Conservation (phyloP, 2,329 filamentous ascomycete genomes). For the Aschersonia sp. region DNA sequence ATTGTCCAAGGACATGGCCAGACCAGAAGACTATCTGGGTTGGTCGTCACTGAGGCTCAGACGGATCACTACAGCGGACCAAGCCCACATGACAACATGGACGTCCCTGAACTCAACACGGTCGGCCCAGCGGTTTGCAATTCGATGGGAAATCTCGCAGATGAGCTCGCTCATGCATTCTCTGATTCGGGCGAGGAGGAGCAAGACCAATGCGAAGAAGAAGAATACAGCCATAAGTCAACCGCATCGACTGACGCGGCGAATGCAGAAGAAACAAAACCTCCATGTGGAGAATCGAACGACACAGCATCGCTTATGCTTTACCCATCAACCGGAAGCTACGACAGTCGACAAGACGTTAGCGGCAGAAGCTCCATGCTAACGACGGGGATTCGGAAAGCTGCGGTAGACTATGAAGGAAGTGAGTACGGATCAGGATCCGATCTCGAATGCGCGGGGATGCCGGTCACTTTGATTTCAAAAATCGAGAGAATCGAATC, state of each 20-base stretch:
- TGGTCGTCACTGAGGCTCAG: slow-evolving; percentile 33
- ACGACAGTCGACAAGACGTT: too few relatives aligned
- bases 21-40: slow-evolving; percentile 33
- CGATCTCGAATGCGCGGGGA: slow-evolving; percentile 53
- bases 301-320: too few relatives aligned
- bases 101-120: slow-evolving; percentile 28
- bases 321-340: too few relatives aligned
- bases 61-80: slow-evolving; percentile 34
- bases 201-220: slow-evolving; percentile 30
- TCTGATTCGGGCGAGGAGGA: slow-evolving; percentile 51
- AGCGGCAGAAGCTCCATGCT: too few relatives aligned
- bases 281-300: too few relatives aligned
- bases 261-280: too few relatives aligned
- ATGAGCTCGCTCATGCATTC: slow-evolving; percentile 64
- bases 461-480: slow-evolving; percentile 50
- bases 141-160: slow-evolving; percentile 63
- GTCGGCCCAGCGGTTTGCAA: slow-evolving; percentile 29
- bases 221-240: background rate
- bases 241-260: too few relatives aligned
- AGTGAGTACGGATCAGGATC: slow-evolving; percentile 62
- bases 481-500: slow-evolving; percentile 62
- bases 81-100: slow-evolving; percentile 31
- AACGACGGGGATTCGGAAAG: slow-evolving; percentile 33
- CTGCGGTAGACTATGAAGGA: slow-evolving; percentile 50
- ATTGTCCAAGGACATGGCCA: slow-evolving; percentile 29